Percentiles rank a stretch among this genome's conserved stretches.
phyloP scores from a whole-genome alignment of 805 yeast genomes.

The Candida ficus region DNA sequence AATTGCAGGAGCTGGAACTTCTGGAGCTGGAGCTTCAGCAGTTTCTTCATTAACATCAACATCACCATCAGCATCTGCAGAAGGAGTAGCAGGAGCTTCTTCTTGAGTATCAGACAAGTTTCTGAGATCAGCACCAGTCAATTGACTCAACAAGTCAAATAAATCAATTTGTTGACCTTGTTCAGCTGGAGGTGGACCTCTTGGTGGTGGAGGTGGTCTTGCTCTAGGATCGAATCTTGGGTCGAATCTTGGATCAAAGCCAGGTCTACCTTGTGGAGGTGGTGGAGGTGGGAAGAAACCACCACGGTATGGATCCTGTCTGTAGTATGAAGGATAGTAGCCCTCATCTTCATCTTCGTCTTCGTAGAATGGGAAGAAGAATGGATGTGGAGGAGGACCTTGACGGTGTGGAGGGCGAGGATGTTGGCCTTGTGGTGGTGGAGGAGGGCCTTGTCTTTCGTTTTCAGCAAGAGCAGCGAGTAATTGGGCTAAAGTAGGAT shows the following conservation, averaged over 20 bases:
- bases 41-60: too few species aligned
- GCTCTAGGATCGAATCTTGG: too few species aligned
- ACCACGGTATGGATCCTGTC: constrained; percentile 8
- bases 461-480: background rate
- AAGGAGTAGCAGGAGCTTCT: background rate
- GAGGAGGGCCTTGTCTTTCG: background rate
- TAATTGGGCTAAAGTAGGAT: background rate
- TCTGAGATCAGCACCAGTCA: constrained; percentile 1
- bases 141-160: constrained; percentile 1
- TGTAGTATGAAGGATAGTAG: constrained; percentile 9
- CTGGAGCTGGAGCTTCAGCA: background rate
- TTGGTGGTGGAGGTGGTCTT: too few species aligned
- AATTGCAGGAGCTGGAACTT: background rate
- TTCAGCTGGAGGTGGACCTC: too few species aligned
- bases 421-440: constrained; percentile 6
- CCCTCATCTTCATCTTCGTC: constrained; percentile 10
- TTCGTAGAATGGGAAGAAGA: constrained; percentile 3
- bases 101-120: background rate
- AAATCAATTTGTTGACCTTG: background rate
- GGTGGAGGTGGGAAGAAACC: constrained; percentile 1
- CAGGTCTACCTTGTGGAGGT: background rate
- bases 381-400: constrained; percentile 2
- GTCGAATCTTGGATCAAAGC: background rate
- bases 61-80: too few species aligned
- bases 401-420: constrained; percentile 2